Base-by-base conservation (phyloP, 148 eudicot species). In the Arbutus unedo region DNA sequence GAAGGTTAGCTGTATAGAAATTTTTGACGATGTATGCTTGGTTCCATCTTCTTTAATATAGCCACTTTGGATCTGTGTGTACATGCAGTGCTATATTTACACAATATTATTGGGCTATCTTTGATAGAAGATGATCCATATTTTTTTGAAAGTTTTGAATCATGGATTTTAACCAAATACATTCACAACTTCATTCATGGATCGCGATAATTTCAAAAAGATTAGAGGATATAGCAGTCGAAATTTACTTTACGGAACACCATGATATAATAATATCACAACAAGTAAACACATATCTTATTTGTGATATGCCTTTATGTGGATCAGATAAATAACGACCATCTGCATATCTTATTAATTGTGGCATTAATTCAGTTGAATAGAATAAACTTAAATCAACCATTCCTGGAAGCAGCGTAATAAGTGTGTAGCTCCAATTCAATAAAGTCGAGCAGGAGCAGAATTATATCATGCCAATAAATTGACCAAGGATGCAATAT, bases 1-100 rank as follows among this genome's bases (percentile, higher is more conserved):
- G 74, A 2, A 85, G 74, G 2, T 85, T 51, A 70, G 49, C 51
- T 0, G 81, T 81, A 38, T 13, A 75, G 15, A 76, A 75, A 19
- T 31, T 59, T 53, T 82, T 70, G 83, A 8, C 38, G 80, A 80
- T 23, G 80, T 74, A 21, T 84, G 79, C 43, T 73, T 71, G 1
- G 78, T 84, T 68, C 74, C 6, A 13, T 74, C 77, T 3, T 70
- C 81, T 81, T 84, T 84, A 19, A 84, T 80, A 8, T 49, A 84
- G 0, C 55, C 74, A 55, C 44, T 82, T 11, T 71, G 77, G 2
- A 84, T 0, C 38, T 84, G 55, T n/a, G 70, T 4, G 2, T 81
- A 47, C 81, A 81, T 48, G 83, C 67, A 0, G 43, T 81, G 76
- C 57, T 84, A 64, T 80, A 77, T 62, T 81, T 77, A 54, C 54